Conservation (phyloP, 129 eudicot species). For the Cynara cardunculus region DNA sequence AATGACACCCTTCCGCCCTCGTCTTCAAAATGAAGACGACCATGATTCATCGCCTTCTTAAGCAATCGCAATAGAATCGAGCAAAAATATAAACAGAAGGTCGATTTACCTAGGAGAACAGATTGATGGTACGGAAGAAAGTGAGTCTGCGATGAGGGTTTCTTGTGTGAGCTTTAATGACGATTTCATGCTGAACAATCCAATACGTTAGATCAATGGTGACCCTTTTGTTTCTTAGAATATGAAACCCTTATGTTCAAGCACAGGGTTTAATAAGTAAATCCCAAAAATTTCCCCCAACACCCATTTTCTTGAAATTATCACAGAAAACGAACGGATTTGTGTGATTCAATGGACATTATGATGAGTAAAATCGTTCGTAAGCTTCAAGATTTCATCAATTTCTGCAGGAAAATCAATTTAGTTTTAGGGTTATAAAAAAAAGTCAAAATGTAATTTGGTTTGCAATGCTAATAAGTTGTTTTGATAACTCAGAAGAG, state of each 20-base stretch:
- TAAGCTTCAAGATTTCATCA: background rate
- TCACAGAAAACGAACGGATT: background rate
- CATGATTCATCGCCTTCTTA: no score
- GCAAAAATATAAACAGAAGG: no score
- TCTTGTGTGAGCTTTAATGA: conserved; percentile 48
- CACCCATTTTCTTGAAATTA: conserved; percentile 22
- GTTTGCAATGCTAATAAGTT: no score
- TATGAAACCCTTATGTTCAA: conserved; percentile 60
- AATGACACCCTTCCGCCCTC: no score
- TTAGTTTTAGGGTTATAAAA: no score
- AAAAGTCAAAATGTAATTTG: no score
- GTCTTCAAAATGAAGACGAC: no score
- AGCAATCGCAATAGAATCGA: no score
- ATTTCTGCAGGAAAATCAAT: background rate
- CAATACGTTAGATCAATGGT: conserved; percentile 91
- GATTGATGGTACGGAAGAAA: conserved; percentile 84
- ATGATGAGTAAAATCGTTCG: background rate
- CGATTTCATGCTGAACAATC: conserved; percentile 95
- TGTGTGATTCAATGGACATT: background rate
- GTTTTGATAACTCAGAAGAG: no score
- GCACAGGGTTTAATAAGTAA: conserved; percentile 56
- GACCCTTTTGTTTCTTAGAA: conserved; percentile 71
- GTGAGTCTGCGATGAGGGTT: conserved; percentile 76
- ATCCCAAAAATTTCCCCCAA: conserved; percentile 34
- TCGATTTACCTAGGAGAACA: conserved; percentile 72